Evolutionary conservation across 2,329 filamentous ascomycete species (phyloP), one percentile per base, ranked within the genome.

Genomic region (Grosmannia huntii): DNA sequence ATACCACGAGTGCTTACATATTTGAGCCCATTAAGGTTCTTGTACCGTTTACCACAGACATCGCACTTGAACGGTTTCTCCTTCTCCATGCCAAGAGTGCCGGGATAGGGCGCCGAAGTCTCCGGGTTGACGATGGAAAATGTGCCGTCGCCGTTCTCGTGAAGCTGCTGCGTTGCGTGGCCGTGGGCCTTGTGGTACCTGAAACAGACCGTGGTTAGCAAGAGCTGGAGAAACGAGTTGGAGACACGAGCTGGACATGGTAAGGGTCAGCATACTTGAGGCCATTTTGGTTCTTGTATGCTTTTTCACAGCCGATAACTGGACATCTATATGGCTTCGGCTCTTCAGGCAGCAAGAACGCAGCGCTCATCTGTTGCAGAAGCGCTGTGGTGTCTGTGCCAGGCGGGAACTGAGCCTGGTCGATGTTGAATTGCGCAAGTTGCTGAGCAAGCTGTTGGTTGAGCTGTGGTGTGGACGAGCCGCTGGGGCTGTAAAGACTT

Each of bases 221-320:
- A 51, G 4, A n/a, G n/a, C n/a, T n/a, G n/a, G n/a, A n/a, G n/a
- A n/a, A n/a, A n/a, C n/a, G 38, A 54, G 57, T 56, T 38, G 23
- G 61, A 55, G 61, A 60, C 52, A n/a, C 25, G 61, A 58, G 62
- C 60, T 38, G 25, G 4, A 19, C 5, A 44, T 6, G 21, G 48
- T 6, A n/a, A 44, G 23, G 5, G 12, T 4, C 31, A 57, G 74
- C 76, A 65, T 90, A 99, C 82, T 97, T 99, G 59, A 99, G 78
- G 55, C 94, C 94, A 65, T 99, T 99, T 70, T 97, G 94, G 71
- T 99, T 99, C 79, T 99, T 99, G 76, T 99, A 99, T 0, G 94
- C 92, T 77, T 99, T 99, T 72, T 97, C 94, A 68, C 94, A 99
- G 6, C 94, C 94, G 69, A 99, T 95, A 55, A 99, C 94, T 1